A percentile compares a stretch with the other conserved stretches of the same genome.
Evolutionary conservation across 495 filamentous ascomycete species (phyloP).

Genomic region (Aspergillus steynii): DNA sequence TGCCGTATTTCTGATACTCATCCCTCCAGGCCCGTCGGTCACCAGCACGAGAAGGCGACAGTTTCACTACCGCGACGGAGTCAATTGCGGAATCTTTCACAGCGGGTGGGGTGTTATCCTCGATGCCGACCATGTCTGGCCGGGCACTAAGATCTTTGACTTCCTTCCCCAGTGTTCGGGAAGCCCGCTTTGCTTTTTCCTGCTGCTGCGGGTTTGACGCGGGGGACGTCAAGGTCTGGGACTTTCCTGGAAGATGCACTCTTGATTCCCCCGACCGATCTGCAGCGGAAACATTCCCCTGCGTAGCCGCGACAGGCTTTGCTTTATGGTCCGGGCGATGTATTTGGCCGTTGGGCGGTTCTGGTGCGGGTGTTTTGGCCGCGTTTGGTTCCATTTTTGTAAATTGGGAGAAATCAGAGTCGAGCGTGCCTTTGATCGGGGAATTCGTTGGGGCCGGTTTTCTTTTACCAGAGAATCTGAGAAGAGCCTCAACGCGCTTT

Average conservation of each 20-base stretch:
- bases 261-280: conserved; percentile 26
- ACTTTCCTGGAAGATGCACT: conserved; percentile 24
- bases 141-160: conserved; percentile 25
- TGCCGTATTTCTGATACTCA: conserved; percentile 44
- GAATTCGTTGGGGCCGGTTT: conserved; percentile 30
- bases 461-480: conserved; percentile 46
- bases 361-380: conserved; percentile 8
- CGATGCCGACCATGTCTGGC: conserved; percentile 27
- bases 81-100: conserved; percentile 30
- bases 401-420: conserved; percentile 21
- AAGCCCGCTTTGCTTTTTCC: conserved; percentile 29
- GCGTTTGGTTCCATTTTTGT: conserved; percentile 16
- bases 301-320: conserved; percentile 21
- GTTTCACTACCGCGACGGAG: conserved; percentile 24
- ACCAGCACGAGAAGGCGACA: conserved; percentile 32
- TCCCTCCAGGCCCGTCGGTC: conserved; percentile 47
- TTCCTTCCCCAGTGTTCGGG: conserved; percentile 35
- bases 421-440: conserved; percentile 26
- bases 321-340: conserved; percentile 21
- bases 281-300: conserved; percentile 13
- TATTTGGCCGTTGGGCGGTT: conserved; percentile 11
- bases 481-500: conserved; percentile 43
- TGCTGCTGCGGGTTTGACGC: conserved; percentile 18
- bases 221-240: conserved; percentile 23
- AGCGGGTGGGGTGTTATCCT: conserved; percentile 28